Conservation (phyloP, 75 land plant species). For the Adiantum capillusveneris region DNA sequence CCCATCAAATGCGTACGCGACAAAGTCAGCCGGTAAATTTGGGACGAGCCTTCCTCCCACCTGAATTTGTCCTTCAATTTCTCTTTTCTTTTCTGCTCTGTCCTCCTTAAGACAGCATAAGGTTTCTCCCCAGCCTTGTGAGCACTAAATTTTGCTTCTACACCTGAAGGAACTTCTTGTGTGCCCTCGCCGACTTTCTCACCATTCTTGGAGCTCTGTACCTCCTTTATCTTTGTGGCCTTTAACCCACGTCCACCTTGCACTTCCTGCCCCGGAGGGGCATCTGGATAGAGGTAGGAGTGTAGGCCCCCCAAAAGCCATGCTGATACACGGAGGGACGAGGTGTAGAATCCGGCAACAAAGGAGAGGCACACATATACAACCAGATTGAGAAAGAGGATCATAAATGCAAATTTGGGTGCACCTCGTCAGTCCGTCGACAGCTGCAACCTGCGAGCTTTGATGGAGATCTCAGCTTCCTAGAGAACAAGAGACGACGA, state of each 20-base stretch:
- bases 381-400: neutral
- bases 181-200: conserved; percentile 6
- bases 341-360: conserved; percentile 5
- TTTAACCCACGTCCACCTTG: conserved; percentile 14
- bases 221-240: conserved; percentile 33
- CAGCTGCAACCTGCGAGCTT: too few relatives aligned
- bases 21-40: conserved; percentile 59
- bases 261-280: conserved; percentile 6
- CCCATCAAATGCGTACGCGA: conserved; percentile 37
- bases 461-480: too few relatives aligned
- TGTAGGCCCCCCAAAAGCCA: conserved; percentile 38
- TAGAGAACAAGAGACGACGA: too few relatives aligned
- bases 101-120: neutral
- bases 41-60: conserved; percentile 66
- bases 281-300: conserved; percentile 76
- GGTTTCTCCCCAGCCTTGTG: neutral
- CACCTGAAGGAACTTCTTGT: neutral
- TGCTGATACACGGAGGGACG: conserved; percentile 30
- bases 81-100: conserved; percentile 15
- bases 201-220: neutral
- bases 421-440: too few relatives aligned
- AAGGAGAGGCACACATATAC: neutral
- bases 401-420: neutral
- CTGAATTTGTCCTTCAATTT: conserved; percentile 28
- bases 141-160: neutral